Base-by-base conservation (phyloP, 768 basidiomycete species). In the Mycena albidolilacea region DNA sequence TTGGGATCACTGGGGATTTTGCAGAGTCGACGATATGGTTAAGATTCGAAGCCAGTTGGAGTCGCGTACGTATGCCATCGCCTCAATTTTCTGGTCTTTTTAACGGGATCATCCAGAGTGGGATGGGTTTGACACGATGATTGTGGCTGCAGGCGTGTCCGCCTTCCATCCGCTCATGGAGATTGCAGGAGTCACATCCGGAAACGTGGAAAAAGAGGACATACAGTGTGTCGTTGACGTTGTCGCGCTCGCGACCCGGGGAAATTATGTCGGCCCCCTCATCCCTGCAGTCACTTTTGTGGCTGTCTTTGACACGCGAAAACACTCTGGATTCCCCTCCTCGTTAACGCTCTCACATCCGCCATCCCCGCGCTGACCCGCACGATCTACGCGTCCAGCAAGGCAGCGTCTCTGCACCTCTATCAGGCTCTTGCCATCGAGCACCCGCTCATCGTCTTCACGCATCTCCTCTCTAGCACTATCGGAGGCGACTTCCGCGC, bases 321-420 rank as follows among this genome's bases (percentile, higher is more conserved):
- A 23, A 8, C 14, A 1, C 23, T 23, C 41, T 41, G 97, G 95
- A 91, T 97, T 6, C 96, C 96, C 0, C 80, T 96, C 0, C 88
- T 97, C 43, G 79, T 98, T 46, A 95, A 95, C 9, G 93, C 92
- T 38, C 84, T 93, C 3, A 96, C 92, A 2, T 90, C 95, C 3
- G 85, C 92, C 7, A 91, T 97, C 44, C 94, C 97, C 3, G 90
- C 96, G 0, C 97, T 97, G 0, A 96, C 94, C 0, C 92, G 97
- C 8, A 84, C 94, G 0, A 83, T 98, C 44, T 98, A 98, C 79
- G 90, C 88, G 0, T 90, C 95, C 4, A 94, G 93, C 11, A 98
- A 98, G 80, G 86, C 92, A 3, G 93, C 96, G 0, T 90, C 93
- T 1, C 87, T 95, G 41, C 74, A 92, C 7, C 90, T 97, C 68